A percentile compares a stretch with the other conserved stretches of the same genome.
phyloP scores from a whole-genome alignment of 306 rosid species.

The Cucurbita pepo region DNA sequence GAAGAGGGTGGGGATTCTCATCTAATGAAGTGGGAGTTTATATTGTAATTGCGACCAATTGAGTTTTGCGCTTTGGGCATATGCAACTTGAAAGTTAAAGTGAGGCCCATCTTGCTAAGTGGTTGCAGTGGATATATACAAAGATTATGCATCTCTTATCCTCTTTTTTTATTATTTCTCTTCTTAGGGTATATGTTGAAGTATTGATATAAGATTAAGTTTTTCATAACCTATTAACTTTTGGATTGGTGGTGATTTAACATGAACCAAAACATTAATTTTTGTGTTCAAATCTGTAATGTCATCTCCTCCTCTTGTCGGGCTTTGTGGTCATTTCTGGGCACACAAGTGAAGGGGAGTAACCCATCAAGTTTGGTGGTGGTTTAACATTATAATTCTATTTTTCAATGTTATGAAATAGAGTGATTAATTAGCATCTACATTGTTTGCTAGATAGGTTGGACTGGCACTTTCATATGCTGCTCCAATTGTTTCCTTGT shows the following conservation, averaged over 20 bases:
- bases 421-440: background rate
- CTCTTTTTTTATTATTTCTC: background rate
- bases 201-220: background rate
- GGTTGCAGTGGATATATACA: background rate
- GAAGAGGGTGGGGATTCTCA: background rate
- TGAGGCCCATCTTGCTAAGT: background rate
- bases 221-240: background rate
- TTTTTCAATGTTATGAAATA: background rate
- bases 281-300: background rate
- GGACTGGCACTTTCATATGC: conserved; percentile 93
- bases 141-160: background rate
- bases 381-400: background rate
- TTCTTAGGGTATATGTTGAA: background rate
- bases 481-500: conserved; percentile 68
- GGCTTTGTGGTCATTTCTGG: background rate
- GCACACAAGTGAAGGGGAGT: background rate
- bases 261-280: background rate
- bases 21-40: background rate
- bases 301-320: background rate
- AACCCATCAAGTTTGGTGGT: background rate
- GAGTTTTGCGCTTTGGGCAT: background rate
- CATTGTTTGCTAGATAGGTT: conserved; percentile 33
- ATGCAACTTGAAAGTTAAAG: background rate
- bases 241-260: background rate
- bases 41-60: background rate